Conservation (phyloP, 805 yeast species). For the Ogataea paradorogensis region DNA sequence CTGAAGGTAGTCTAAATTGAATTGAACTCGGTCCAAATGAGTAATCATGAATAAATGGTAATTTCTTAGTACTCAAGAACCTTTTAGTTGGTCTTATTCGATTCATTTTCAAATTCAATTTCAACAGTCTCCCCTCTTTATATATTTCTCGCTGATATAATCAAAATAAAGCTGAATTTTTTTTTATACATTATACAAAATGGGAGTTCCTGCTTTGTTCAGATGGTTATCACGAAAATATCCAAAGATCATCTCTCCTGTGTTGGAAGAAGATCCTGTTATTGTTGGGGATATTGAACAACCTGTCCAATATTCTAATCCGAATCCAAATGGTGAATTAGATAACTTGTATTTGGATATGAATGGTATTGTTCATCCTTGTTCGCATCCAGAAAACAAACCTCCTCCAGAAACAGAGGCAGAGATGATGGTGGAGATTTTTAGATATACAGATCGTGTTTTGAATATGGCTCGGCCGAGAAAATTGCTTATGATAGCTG, state of each 20-base stretch:
- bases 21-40: conserved; percentile 31
- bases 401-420: conserved; percentile 97
- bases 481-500: conserved; percentile 89
- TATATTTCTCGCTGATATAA: conserved; percentile 4
- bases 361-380: conserved; percentile 99
- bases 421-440: conserved; percentile 93
- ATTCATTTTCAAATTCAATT: conserved; percentile 1
- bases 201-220: conserved; percentile 98
- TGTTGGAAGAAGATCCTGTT: conserved; percentile 66
- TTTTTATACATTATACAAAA: conserved; percentile 22
- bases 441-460: conserved; percentile 89
- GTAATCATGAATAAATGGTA: conserved; percentile 33
- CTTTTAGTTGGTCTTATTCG: conserved; percentile 9
- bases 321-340: conserved; percentile 93
- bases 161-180: conserved; percentile 7
- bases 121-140: conserved; percentile 4
- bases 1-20: conserved; percentile 30
- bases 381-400: conserved; percentile 95
- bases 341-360: conserved; percentile 93
- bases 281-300: conserved; percentile 57
- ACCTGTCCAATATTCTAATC: conserved; percentile 65
- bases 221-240: conserved; percentile 93
- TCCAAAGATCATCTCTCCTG: conserved; percentile 92
- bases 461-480: conserved; percentile 93
- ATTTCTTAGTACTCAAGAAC: conserved; percentile 6